These are phyloP conservation scores for Brassica cretica DNA, from an alignment of 345 rosid species.

Conservation along the genomic window DNA sequence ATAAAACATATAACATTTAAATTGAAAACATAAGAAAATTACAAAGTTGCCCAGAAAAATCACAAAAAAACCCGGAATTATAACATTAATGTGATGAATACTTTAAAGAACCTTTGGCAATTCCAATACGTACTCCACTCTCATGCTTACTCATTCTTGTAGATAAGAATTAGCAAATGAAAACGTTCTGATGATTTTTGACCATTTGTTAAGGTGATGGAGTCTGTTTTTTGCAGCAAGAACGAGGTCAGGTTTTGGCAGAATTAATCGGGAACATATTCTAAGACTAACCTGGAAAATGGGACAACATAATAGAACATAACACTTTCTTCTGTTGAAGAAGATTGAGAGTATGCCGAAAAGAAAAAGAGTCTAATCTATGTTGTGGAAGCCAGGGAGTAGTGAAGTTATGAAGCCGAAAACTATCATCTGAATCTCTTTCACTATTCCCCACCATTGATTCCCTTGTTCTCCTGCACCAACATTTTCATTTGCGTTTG, in stretches of 20 bases:
- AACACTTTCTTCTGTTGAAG: not conserved
- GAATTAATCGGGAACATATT: slow-evolving; percentile 56
- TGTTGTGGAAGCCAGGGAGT: slow-evolving; percentile 94
- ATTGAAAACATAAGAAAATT: no score
- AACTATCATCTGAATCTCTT: slow-evolving; percentile 95
- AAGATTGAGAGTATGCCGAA: not conserved
- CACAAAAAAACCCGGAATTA: no score
- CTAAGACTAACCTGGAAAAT: no score
- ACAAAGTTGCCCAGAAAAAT: no score
- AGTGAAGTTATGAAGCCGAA: slow-evolving; percentile 95
- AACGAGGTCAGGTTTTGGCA: slow-evolving; percentile 52
- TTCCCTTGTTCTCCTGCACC: slow-evolving; percentile 49
- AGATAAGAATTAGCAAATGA: not conserved
- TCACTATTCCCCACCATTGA: slow-evolving; percentile 93
- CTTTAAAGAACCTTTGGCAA: no score
- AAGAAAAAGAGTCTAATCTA: slow-evolving; percentile 53
- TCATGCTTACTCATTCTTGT: no score
- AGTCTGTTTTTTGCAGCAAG: slow-evolving; percentile 87
- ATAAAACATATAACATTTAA: not conserved
- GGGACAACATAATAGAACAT: slow-evolving; percentile 8
- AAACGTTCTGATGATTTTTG: not conserved
- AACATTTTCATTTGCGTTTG: slow-evolving; percentile 53
- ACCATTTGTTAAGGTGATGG: slow-evolving; percentile 61
- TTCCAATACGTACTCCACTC: no score
- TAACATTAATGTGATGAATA: no score